Conservation (phyloP, 305 asterid species). For the Fraxinus nigra region DNA sequence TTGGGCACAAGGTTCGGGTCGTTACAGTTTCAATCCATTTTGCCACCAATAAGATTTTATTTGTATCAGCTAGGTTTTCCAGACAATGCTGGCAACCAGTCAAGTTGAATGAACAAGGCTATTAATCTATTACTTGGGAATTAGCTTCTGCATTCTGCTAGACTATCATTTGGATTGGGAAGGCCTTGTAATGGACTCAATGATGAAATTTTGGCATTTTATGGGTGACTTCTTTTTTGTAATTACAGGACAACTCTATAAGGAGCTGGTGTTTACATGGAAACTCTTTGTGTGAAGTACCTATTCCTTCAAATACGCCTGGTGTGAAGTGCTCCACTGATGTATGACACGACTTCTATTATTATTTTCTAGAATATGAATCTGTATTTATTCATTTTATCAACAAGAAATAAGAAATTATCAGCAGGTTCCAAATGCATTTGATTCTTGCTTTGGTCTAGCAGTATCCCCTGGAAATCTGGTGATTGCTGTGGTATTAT, state of each 20-base stretch:
- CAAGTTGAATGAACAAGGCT: constrained; percentile 1
- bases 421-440: constrained; percentile 60
- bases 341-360: constrained; percentile 42
- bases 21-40: background rate
- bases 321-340: constrained; percentile 56
- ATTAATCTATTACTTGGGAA: background rate
- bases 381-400: background rate
- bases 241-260: constrained; percentile 63
- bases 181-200: constrained; percentile 3
- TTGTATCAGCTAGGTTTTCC: background rate
- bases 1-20: no score
- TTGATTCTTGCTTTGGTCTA: constrained; percentile 84
- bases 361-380: constrained; percentile 13
- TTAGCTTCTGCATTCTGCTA: constrained; percentile 8
- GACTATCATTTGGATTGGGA: background rate
- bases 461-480: constrained; percentile 86
- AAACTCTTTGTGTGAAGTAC: constrained; percentile 49
- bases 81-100: background rate
- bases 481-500: constrained; percentile 77
- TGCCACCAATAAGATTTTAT: background rate
- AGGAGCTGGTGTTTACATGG: constrained; percentile 67
- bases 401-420: constrained; percentile 21
- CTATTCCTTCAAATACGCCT: constrained; percentile 60
- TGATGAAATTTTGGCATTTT: background rate
- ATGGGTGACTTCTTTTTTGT: background rate